These are phyloP conservation scores for Komagataella phaffii DNA, from an alignment of 805 yeast species.

Conservation along the genomic window DNA sequence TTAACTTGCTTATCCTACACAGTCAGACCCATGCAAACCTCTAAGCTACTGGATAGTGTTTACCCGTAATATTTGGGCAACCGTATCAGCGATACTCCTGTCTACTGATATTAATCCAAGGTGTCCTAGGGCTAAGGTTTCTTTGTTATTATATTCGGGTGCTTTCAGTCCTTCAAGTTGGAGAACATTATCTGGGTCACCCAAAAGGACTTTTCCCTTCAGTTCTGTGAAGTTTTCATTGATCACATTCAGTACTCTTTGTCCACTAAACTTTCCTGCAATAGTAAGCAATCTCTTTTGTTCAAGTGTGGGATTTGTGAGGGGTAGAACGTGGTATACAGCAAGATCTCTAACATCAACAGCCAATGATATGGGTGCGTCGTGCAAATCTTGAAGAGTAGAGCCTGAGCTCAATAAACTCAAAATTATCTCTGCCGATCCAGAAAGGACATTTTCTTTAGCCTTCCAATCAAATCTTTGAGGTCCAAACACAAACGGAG, in stretches of 20 bases:
- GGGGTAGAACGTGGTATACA: constrained; percentile 38
- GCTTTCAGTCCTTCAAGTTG: neutral
- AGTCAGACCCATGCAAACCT: no score
- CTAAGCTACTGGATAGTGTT: neutral
- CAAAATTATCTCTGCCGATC: constrained; percentile 17
- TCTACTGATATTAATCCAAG: neutral
- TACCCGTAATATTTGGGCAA: neutral
- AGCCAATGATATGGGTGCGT: constrained; percentile 14
- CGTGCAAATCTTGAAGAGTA: neutral
- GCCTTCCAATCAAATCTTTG: constrained; percentile 14
- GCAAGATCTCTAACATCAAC: constrained; percentile 57
- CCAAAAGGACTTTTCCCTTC: constrained; percentile 22
- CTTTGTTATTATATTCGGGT: neutral
- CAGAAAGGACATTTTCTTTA: constrained; percentile 10
- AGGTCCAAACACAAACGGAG: constrained; percentile 26
- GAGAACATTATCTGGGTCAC: constrained; percentile 16
- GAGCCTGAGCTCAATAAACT: constrained; percentile 8
- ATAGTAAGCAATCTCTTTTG: constrained; percentile 17
- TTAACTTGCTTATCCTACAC: no score
- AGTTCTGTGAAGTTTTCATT: constrained; percentile 19
- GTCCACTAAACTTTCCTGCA: constrained; percentile 13
- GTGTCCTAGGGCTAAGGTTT: neutral
- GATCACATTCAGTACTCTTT: constrained; percentile 19
- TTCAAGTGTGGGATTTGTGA: constrained; percentile 21
- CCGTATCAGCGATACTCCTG: neutral